Conservation (phyloP, 1,284 basidiomycete genomes). For the Irpex sp. region DNA sequence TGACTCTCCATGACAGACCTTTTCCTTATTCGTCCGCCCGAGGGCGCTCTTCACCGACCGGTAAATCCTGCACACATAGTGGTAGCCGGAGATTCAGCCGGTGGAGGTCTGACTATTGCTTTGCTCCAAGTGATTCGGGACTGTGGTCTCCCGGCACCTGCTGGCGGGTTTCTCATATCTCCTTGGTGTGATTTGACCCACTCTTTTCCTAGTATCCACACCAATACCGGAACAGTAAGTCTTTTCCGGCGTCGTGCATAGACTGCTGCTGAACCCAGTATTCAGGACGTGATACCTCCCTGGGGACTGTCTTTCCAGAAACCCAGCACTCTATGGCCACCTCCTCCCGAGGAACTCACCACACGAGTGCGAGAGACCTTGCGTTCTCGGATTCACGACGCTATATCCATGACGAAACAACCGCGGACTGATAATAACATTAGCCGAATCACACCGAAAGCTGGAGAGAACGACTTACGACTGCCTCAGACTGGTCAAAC, state of each 20-base stretch:
- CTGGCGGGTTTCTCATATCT: constrained; percentile 82
- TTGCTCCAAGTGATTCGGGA: constrained; percentile 93
- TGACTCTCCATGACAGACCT: constrained; percentile 48
- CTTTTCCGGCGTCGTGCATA: background rate
- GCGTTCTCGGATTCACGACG: constrained; percentile 59
- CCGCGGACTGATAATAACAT: background rate
- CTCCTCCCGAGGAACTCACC: constrained; percentile 75
- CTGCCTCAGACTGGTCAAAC: constrained; percentile 14
- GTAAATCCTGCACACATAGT: constrained; percentile 85
- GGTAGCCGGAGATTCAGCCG: constrained; percentile 91
- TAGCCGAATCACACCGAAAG: background rate
- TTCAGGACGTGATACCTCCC: constrained; percentile 69
- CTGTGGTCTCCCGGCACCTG: constrained; percentile 75
- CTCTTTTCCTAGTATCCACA: constrained; percentile 86
- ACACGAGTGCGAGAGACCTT: constrained; percentile 59
- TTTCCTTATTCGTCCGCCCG: constrained; percentile 68
- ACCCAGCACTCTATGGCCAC: constrained; percentile 90
- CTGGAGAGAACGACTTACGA: constrained; percentile 8
- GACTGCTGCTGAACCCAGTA: too few relatives aligned
- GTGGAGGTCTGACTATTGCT: constrained; percentile 84
- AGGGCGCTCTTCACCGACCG: constrained; percentile 65
- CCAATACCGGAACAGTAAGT: constrained; percentile 80
- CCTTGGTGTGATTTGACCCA: constrained; percentile 96
- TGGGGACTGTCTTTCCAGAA: constrained; percentile 75
- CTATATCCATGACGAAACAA: constrained; percentile 28